phyloP scores from a whole-genome alignment of 345 rosid species.

The Anastatica hierochuntica region DNA sequence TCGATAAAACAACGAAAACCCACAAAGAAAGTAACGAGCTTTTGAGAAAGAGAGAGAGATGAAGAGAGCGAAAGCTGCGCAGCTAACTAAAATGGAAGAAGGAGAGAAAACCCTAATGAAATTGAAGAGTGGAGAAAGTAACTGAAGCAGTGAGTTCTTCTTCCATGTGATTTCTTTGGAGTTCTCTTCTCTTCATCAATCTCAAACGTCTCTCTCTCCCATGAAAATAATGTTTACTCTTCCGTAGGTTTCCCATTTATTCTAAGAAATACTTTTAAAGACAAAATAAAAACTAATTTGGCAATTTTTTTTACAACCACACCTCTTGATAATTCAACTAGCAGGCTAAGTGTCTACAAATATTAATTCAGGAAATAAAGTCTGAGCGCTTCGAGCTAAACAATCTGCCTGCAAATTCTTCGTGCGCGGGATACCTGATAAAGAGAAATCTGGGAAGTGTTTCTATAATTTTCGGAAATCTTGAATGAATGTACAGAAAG shows the following conservation, averaged over 20 bases:
- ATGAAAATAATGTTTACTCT: slow-evolving; percentile 11
- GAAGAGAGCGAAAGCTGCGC: slow-evolving; percentile 6
- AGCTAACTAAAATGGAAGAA: slow-evolving; percentile 7
- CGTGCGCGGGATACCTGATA: no score
- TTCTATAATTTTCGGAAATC: no score
- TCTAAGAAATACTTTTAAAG: no score
- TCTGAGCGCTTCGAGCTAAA: no score
- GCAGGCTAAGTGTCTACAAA: no score
- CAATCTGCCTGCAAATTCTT: no score
- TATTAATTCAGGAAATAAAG: no score
- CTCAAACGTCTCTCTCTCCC: slow-evolving; percentile 26
- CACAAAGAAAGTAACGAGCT: slow-evolving; percentile 12
- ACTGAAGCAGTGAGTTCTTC: slow-evolving; percentile 37
- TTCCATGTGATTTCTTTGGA: slow-evolving; percentile 36
- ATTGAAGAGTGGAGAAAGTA: slow-evolving; percentile 26
- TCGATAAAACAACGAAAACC: slow-evolving; percentile 15
- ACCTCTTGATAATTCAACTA: no score
- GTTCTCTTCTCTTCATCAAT: slow-evolving; percentile 11
- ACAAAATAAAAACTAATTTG: no score
- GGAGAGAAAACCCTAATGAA: slow-evolving; percentile 23
- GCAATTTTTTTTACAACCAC: no score
- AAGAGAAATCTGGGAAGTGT: no score
- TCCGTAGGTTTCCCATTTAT: slow-evolving; percentile 13
- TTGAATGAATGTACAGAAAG: no score
- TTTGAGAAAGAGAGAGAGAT: background rate